Evolutionary conservation across 306 rosid species (phyloP).

Genomic region (Myrica gale): DNA sequence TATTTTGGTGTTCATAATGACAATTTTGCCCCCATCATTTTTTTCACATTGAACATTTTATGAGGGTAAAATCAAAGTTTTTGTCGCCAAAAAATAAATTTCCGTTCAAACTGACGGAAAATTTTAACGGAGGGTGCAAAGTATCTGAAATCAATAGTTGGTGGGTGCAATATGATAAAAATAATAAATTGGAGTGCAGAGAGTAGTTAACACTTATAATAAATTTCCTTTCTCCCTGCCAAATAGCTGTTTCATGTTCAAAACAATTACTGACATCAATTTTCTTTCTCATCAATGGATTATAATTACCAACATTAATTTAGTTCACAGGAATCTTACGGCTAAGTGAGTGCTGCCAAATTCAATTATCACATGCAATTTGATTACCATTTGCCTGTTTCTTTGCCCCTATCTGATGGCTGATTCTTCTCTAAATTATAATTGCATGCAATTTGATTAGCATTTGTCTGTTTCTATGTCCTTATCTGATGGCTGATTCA

Average conservation of each 20-base stretch:
- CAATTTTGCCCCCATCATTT: no score
- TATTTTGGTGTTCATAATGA: no score
- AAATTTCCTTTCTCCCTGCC: not conserved
- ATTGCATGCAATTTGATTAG: not conserved
- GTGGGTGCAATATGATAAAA: no score
- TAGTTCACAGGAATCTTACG: not conserved
- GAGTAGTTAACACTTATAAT: no score
- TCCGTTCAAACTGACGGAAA: no score
- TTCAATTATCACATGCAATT: not conserved
- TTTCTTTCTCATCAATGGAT: no score
- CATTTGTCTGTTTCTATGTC: not conserved
- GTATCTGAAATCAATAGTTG: no score
- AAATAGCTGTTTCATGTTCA: not conserved
- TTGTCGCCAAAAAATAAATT: no score
- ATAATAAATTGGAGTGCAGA: no score
- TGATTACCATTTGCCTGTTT: not conserved
- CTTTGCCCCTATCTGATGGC: not conserved
- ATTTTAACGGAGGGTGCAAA: no score
- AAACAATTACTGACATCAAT: not conserved
- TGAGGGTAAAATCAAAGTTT: no score
- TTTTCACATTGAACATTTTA: no score
- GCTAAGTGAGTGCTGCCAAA: not conserved
- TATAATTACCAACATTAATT: not conserved
- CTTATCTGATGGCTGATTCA: not conserved
- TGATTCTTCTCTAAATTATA: conserved; percentile 21